Evolutionary conservation across 2,329 filamentous ascomycete genomes (phyloP).

Genomic region (Periglandula ipomoeae): DNA sequence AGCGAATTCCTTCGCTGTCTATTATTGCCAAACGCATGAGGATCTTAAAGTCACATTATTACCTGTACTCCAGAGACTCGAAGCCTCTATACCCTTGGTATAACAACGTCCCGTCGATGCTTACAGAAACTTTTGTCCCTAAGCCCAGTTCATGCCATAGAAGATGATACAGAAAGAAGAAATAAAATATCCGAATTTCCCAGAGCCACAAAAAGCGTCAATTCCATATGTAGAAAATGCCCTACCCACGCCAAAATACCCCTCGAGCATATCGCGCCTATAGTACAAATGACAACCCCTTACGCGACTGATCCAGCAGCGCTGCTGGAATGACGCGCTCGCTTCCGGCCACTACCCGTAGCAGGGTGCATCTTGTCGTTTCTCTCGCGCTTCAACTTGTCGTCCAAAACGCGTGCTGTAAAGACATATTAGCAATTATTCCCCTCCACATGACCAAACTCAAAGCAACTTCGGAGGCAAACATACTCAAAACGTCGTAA

Average conservation of each 20-base stretch:
- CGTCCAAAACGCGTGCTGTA: slow-evolving; percentile 52
- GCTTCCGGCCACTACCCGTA: slow-evolving; percentile 44
- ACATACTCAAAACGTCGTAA: slow-evolving; percentile 79
- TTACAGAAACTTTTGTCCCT: too few relatives aligned
- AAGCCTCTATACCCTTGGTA: too few relatives aligned
- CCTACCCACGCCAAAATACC: background rate
- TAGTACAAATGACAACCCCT: background rate
- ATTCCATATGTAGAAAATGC: background rate
- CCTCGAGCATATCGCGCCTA: background rate
- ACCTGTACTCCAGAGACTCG: too few relatives aligned
- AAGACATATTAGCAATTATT: slow-evolving; percentile 8
- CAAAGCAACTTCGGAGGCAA: background rate
- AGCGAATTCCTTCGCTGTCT: too few relatives aligned
- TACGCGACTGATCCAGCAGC: slow-evolving; percentile 3
- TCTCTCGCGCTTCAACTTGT: slow-evolving; percentile 56
- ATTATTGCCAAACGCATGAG: too few relatives aligned
- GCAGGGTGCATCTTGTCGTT: slow-evolving; percentile 49
- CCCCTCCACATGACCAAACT: background rate
- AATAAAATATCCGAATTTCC: background rate
- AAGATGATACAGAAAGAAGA: background rate
- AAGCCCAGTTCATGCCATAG: too few relatives aligned
- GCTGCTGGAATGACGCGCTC: slow-evolving; percentile 42
- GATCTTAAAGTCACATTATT: too few relatives aligned
- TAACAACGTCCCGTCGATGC: too few relatives aligned
- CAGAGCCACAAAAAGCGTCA: background rate